Evolutionary conservation across 2,329 filamentous ascomycete genomes (phyloP), one percentile per base, ranked within the genome.

Genomic region (Tolypocladium ovalisporum): DNA sequence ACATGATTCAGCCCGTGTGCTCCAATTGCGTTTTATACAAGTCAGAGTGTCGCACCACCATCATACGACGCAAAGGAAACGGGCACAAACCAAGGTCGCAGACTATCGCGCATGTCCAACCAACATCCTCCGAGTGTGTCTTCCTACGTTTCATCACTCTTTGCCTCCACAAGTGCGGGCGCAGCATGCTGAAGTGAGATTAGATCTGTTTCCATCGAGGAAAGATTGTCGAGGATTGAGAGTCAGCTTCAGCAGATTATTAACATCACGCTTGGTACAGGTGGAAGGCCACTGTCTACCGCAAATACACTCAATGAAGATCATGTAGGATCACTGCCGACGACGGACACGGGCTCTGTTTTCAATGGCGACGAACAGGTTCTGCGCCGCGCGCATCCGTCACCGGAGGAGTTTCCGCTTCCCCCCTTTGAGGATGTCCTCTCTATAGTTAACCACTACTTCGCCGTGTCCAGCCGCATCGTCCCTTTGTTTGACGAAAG

Each of bases 1-100:
- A 77, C 61, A 73, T 73, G 69, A 54, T 73, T 7, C 75, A 74
- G 59, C 75, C 75, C 0, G 62, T 68, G 10, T 77, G 75, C 58
- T 76, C 74, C 1, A 76, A 77, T 49, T 77, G 75, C 51, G 62
- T 68, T 9, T 63, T 76, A 4, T 77, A 77, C 60, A 68, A 69
- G n/a, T 65, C 74, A 4, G 63, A 68, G n/a, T 76, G 75, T 59
- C 62, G 57, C 19, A 69, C 65, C 3, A 67, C 61, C 54, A 62
- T 63, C 51, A 62, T 67, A 10, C 61, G 66, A 9, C 62, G 63
- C 24, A 68, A 66, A 49, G 44, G 66, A 9, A 65, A 61, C n/a
- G 57, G 63, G 0, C 58, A 62, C 7, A 65, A 59, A 22, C 47
- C 58, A 1, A 64, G 61, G 17, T n/a, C 59, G 8, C 58, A 56